Evolutionary conservation across 176 grass and related monocot species (phyloP).

Genomic region (Rhipidocladum racemiflorum): DNA sequence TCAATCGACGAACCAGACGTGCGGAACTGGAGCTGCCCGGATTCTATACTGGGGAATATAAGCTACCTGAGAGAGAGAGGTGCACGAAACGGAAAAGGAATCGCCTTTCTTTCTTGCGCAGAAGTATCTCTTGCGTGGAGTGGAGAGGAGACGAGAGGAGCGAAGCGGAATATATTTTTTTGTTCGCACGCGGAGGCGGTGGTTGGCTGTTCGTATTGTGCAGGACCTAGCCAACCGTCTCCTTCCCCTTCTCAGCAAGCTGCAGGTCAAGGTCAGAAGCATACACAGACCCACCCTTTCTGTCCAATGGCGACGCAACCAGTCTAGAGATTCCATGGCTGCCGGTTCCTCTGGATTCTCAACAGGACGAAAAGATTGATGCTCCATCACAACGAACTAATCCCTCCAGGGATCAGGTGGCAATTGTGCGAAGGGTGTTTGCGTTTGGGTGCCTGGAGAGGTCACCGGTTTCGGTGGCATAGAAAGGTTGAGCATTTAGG

Average conservation of each 20-base stretch:
- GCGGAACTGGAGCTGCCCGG: slow-evolving; percentile 5
- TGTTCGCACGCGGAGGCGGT: not conserved
- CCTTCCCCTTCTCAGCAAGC: not conserved
- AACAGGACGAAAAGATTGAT: not conserved
- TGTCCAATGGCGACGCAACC: not conserved
- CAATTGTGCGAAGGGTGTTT: not conserved
- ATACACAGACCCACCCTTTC: not conserved
- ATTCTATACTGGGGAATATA: not conserved
- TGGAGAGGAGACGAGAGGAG: not conserved
- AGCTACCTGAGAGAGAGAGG: not conserved
- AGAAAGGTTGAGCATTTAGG: not conserved
- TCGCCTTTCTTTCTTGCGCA: slow-evolving; percentile 18
- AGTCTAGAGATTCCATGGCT: not conserved
- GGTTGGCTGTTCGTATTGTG: not conserved
- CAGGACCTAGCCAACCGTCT: not conserved
- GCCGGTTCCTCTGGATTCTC: not conserved
- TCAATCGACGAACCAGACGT: not conserved
- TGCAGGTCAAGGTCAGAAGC: not conserved
- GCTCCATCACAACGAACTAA: not conserved
- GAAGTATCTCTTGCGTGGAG: slow-evolving; percentile 46
- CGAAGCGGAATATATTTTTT: not conserved
- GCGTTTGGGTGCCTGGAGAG: not conserved
- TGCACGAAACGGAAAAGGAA: slow-evolving; percentile 24
- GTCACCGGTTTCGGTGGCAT: not conserved
- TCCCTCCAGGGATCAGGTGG: not conserved